These are phyloP conservation scores for Drechslerella coelobrocha DNA, from an alignment of 2,329 filamentous ascomycete species.

Conservation along the genomic window DNA sequence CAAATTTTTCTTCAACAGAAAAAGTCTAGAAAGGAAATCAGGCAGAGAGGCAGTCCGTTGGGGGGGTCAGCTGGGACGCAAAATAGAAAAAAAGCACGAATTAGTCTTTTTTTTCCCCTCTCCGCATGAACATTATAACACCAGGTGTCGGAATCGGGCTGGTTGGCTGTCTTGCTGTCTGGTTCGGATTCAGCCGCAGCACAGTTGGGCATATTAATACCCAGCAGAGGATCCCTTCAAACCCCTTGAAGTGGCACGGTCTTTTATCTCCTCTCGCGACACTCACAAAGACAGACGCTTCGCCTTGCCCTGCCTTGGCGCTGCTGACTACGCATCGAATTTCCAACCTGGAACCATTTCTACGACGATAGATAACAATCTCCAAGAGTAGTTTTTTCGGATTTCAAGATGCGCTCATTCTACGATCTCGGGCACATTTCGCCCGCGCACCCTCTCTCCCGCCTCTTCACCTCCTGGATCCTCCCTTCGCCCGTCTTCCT, in stretches of 20 bases:
- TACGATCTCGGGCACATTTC: slow-evolving; percentile 44
- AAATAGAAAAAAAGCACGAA: not conserved
- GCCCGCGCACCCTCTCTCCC: slow-evolving; percentile 61
- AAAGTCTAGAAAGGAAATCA: not conserved
- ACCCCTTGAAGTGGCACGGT: not conserved
- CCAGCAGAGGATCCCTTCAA: not conserved
- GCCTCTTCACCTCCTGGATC: slow-evolving; percentile 82
- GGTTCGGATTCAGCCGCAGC: not conserved
- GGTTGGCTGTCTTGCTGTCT: not conserved
- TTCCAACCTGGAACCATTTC: no score
- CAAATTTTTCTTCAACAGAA: not conserved
- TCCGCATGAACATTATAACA: not conserved
- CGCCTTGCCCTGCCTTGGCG: not conserved
- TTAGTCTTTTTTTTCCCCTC: not conserved
- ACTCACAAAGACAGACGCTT: not conserved
- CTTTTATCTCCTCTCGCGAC: not conserved
- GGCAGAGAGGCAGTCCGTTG: not conserved
- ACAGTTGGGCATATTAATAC: not conserved
- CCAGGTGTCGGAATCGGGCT: not conserved
- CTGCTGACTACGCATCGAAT: not conserved
- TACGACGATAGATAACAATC: no score
- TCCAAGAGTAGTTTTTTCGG: no score
- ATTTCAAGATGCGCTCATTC: slow-evolving; percentile 32
- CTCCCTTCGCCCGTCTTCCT: slow-evolving; percentile 71
- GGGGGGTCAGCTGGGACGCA: slow-evolving; percentile 10